Conservation (phyloP, 2,329 filamentous ascomycete genomes). For the Claviceps purpurea region DNA sequence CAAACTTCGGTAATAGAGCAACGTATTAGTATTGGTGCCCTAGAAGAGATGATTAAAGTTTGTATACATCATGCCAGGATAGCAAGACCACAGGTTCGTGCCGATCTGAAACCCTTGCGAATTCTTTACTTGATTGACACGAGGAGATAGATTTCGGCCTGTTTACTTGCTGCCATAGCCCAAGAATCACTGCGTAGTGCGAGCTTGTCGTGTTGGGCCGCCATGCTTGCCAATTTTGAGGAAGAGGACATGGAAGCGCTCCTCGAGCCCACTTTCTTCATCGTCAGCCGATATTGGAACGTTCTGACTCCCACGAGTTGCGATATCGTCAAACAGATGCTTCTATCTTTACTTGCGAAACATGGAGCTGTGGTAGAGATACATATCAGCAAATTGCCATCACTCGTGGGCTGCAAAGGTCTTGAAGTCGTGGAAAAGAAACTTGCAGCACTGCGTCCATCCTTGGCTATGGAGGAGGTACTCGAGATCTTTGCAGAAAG, state of each 20-base stretch:
- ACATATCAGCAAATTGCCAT: slow-evolving; percentile 65
- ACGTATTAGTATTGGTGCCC: slow-evolving; percentile 62
- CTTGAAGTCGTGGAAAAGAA: slow-evolving; percentile 54
- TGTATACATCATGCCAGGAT: slow-evolving; percentile 60
- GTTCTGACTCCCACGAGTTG: slow-evolving; percentile 49
- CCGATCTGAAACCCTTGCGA: not conserved
- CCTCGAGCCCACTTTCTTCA: slow-evolving; percentile 79
- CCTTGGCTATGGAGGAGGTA: slow-evolving; percentile 4
- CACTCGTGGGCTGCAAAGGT: slow-evolving; percentile 55
- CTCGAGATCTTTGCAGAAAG: slow-evolving; percentile 47
- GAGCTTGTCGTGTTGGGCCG: slow-evolving; percentile 74
- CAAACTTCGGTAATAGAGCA: slow-evolving; percentile 53
- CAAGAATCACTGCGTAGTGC: slow-evolving; percentile 60
- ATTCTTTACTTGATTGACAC: not conserved
- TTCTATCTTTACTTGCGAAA: slow-evolving; percentile 51
- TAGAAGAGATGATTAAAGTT: slow-evolving; percentile 76
- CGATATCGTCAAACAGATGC: slow-evolving; percentile 44
- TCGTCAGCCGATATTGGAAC: slow-evolving; percentile 72
- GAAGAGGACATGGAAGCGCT: slow-evolving; percentile 68
- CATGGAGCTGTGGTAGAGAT: slow-evolving; percentile 48
- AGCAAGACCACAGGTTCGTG: slow-evolving; percentile 68
- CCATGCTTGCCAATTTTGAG: slow-evolving; percentile 61
- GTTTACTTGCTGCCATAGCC: slow-evolving; percentile 70
- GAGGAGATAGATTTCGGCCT: slow-evolving; percentile 64
- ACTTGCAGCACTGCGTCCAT: slow-evolving; percentile 50